Base-by-base conservation (phyloP, 129 eudicot genomes). In the Cynara cardunculus region DNA sequence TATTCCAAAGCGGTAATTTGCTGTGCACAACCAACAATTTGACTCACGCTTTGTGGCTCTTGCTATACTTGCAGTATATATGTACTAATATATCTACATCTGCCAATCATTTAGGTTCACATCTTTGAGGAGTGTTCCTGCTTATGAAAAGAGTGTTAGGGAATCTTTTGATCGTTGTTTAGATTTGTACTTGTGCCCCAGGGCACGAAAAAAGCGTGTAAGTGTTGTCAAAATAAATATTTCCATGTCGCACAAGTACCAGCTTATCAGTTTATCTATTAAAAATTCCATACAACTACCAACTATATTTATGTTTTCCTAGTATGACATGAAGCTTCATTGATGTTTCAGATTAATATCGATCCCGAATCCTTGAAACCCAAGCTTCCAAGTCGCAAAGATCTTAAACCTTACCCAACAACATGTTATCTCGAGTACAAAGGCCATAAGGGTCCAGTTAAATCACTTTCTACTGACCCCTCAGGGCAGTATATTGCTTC, bases 401-500 rank as follows among this genome's bases (percentile, higher is more conserved):
- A 92, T 88, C 97, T 96, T 34, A 88, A 78, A 71, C 99, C 99
- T 27, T 96, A 90, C 77, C 99, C 99, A 44, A 88, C 92, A 32
- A 88, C 87, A 16, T 92, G 98, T 83, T 92, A 92, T 82, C 91
- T 96, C 0, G 99, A 96, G 93, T 96, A 92, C 78, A 91, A 83
- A 84, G 99, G 99, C 76, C 99, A 96, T 72, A 83, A 75, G n/a
- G 97, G 93, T 76, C 91, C 99, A 49, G 97, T 96, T 26, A 44
- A 81, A 80, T 92, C 98, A 65, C 89, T 96, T 62, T 89, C 93
- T 70, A 86, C 94, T 0, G 93, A 92, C 46, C 69, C 93, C 24
- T 83, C 97, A 2, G 99, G 98, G 37, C 93, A 96, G 81, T 90
- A 97, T 90, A 90, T 96, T 88, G 99, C 98, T 74, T 96, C 99